Evolutionary conservation across 2,329 filamentous ascomycete genomes (phyloP), one percentile per base, ranked within the genome.

Genomic region (Cordyceps fumosorosea): DNA sequence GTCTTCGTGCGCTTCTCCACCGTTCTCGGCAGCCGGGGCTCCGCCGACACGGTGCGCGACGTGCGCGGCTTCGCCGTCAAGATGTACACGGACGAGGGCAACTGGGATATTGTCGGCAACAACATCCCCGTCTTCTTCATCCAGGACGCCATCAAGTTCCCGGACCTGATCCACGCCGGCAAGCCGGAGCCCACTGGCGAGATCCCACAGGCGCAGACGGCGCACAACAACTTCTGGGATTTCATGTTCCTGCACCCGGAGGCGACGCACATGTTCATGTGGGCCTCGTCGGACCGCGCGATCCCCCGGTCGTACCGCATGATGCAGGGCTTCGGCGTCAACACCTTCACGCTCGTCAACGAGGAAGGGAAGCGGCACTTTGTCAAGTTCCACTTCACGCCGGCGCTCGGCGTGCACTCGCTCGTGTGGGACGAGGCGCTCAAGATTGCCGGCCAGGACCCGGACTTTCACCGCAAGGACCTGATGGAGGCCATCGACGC

Each of bases 321-420:
- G 89, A 92, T 93, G 88, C 89, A 93, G 67, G 90, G 90, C 0
- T 93, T 93, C 62, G 89, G 90, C 60, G 90, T 93, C 67, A 92
- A 93, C 74, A 93, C 90, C 0, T 93, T 80, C 68, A 89, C 84
- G 0, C 79, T 92, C 2, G 78, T 80, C 64, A 91, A 91, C 64
- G 82, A 80, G 26, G 80, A 88, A 66, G 89, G 88, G 24, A 83
- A 89, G 70, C 81, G 87, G 1, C 80, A 83, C 62, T 91, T 92
- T 66, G 87, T 90, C 72, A 93, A 93, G 74, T 93, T 92, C 71
- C 84, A 88, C 71, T 92, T 83, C 69, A 91, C 84, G 0, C 89
- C 90, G 0, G 84, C 88, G 61, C 81, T 92, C 0, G 90, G 90
- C 58, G 87, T 91, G 0, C 88, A 90, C 74, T 89, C 86, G 1